Percentiles rank a stretch among this genome's conserved stretches.
Evolutionary conservation across 371 early-diverging fungal species (phyloP).

Genomic region (Mortierella polycephala): DNA sequence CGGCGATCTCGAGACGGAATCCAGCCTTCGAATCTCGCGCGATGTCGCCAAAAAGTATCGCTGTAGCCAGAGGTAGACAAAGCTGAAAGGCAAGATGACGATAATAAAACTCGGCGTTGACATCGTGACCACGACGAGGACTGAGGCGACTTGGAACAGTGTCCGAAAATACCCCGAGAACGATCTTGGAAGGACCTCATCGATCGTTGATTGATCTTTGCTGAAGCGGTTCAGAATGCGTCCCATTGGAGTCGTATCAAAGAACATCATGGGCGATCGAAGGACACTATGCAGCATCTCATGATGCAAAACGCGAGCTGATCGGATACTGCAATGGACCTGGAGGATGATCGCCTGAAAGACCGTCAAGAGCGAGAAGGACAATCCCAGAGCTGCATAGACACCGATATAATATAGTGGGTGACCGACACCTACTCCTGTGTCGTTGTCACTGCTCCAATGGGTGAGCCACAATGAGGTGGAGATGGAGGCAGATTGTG

Average conservation of each 20-base stretch:
- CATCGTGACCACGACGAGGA: constrained; percentile 67
- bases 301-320: constrained; percentile 66
- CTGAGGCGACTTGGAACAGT: constrained; percentile 59
- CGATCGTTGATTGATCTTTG: constrained; percentile 85
- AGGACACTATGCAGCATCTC: constrained; percentile 58
- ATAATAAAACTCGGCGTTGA: constrained; percentile 69
- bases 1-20: constrained; percentile 83
- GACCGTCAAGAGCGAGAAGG: constrained; percentile 65
- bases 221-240: constrained; percentile 89
- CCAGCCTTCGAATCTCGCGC: constrained; percentile 82
- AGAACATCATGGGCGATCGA: constrained; percentile 89
- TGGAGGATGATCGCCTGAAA: constrained; percentile 78
- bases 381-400: too few relatives aligned
- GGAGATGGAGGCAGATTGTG: neutral
- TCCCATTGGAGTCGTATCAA: constrained; percentile 88
- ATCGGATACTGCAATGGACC: constrained; percentile 83
- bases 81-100: neutral
- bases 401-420: too few relatives aligned
- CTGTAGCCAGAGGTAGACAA: constrained; percentile 56
- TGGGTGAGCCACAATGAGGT: too few relatives aligned
- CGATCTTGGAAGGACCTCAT: constrained; percentile 75
- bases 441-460: too few relatives aligned
- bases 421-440: too few relatives aligned
- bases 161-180: constrained; percentile 71
- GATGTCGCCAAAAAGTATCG: constrained; percentile 74